These are phyloP conservation scores for Nectriaceae sp. DNA, from an alignment of 2,329 filamentous ascomycete species.

Conservation along the genomic window DNA sequence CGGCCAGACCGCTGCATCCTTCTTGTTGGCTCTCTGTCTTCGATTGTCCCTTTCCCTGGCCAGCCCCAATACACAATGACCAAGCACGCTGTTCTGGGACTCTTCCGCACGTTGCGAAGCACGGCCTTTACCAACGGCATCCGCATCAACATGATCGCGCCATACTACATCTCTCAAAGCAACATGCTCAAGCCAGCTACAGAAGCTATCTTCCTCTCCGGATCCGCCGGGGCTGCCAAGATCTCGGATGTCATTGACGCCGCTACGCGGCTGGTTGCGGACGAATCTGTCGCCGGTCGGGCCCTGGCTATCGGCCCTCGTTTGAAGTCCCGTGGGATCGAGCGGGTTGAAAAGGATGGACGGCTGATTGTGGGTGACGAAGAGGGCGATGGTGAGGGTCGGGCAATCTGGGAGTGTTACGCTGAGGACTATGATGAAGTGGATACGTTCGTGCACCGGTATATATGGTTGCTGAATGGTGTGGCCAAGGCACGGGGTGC, in stretches of 20 bases:
- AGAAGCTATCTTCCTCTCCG: conserved; percentile 56
- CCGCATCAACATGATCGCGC: conserved; percentile 66
- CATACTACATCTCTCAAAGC: conserved; percentile 67
- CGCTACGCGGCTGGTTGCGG: conserved; percentile 61
- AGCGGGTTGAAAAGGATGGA: conserved; percentile 36
- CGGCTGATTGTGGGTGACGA: conserved; percentile 29
- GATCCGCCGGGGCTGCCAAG: conserved; percentile 49
- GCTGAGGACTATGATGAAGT: conserved; percentile 58
- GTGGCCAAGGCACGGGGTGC: conserved; percentile 52
- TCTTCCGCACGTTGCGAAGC: conserved; percentile 60
- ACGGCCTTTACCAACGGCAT: conserved; percentile 50
- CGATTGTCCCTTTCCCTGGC: conserved; percentile 46
- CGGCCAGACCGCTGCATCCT: conserved; percentile 53
- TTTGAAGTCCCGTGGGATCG: conserved; percentile 32
- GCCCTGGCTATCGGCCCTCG: conserved; percentile 60
- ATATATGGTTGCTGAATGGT: conserved; percentile 56
- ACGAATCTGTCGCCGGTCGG: conserved; percentile 57
- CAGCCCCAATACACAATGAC: conserved; percentile 58
- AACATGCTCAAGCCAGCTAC: conserved; percentile 48
- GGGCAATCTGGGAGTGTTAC: conserved; percentile 62
- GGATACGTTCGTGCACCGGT: conserved; percentile 56
- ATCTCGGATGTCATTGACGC: conserved; percentile 65
- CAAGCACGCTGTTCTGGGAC: conserved; percentile 67
- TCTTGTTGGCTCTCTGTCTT: conserved; percentile 64
- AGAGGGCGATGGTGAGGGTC: conserved; percentile 41